Base-by-base conservation (phyloP, 306 rosid species). In the Cucurbita argyrosperma region DNA sequence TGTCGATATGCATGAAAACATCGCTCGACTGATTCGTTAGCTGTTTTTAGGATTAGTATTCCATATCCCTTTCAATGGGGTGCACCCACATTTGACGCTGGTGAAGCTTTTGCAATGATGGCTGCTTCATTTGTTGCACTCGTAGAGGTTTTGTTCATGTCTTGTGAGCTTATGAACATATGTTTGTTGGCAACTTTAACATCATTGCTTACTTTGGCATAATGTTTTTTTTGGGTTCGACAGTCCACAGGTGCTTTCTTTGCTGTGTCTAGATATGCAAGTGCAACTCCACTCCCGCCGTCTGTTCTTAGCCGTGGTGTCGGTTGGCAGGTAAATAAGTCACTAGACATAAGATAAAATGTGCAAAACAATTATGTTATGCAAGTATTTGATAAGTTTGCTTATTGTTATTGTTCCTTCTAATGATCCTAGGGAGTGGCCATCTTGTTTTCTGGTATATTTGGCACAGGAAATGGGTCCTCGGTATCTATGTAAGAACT, bases 41-140 rank as follows among this genome's bases (percentile, higher is more conserved):
- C 16, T 42, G 21, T n/a, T n/a, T 39, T 68, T 86, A 93, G 98
- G 98, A 90, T 93, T 68, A 87, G 98, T 78, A 78, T 93, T 50
- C 98, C 98, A 1, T 93, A 90, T 78, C 98, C 98, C 56, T 93
- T 93, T 85, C 98, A 93, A 76, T 93, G 98, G 98, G 98, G 98
- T 74, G 96, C 97, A 57, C 98, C 98, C 35, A 90, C 93, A 75
- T 93, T 93, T 72, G 94, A 93, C 62, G 97, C 98, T 7, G 98
- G 98, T 58, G 98, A 93, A 86, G 81, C 97, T 67, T 93, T 93
- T 80, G 98, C 98, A 56, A 93, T 93, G 98, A 93, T 93, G 98
- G 90, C 94, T 70, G 87, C 96, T 80, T 85, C 96, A 42, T 86
- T 93, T 78, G 98, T 93, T 80, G 89, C 96, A 59, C 90, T 93